Percentiles rank a stretch among this genome's conserved stretches.
Conservation (phyloP, 805 yeast species). For the Maudiozyma serrabonitensis region DNA sequence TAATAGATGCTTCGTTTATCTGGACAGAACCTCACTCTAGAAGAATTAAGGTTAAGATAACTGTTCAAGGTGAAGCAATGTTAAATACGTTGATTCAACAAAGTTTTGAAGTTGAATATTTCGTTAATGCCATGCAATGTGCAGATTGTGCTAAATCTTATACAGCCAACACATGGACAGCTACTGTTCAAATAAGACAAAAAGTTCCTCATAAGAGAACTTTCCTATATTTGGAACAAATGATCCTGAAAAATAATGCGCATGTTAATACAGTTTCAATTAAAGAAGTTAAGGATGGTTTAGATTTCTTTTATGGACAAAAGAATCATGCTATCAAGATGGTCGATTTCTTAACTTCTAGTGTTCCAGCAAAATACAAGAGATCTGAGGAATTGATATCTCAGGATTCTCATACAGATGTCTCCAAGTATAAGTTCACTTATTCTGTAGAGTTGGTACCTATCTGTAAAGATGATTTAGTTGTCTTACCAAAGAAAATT, state of each 20-base stretch:
- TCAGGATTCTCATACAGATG: slow-evolving; percentile 83
- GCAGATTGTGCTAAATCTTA: slow-evolving; percentile 96
- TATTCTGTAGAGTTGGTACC: slow-evolving; percentile 92
- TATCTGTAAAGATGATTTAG: slow-evolving; percentile 91
- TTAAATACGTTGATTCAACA: slow-evolving; percentile 86
- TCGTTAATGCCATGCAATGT: slow-evolving; percentile 95
- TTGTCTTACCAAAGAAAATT: slow-evolving; percentile 77
- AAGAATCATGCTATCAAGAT: slow-evolving; percentile 88
- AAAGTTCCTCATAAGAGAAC: slow-evolving; percentile 98
- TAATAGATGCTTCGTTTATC: slow-evolving; percentile 86
- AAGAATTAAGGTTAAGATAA: slow-evolving; percentile 79
- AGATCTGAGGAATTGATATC: slow-evolving; percentile 87
- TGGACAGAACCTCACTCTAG: slow-evolving; percentile 99
- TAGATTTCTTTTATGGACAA: slow-evolving; percentile 85
- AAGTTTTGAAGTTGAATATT: slow-evolving; percentile 85
- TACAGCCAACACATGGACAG: slow-evolving; percentile 96
- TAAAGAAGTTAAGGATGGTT: slow-evolving; percentile 86
- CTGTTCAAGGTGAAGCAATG: slow-evolving; percentile 96
- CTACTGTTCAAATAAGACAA: slow-evolving; percentile 94
- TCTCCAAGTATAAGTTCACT: slow-evolving; percentile 79
- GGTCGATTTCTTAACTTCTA: slow-evolving; percentile 79
- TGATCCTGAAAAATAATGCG: slow-evolving; percentile 85
- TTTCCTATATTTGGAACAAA: slow-evolving; percentile 87
- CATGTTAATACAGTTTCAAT: slow-evolving; percentile 90
- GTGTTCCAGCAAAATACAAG: slow-evolving; percentile 73